A percentile compares a stretch with the other conserved stretches of the same genome.
Evolutionary conservation across 2,329 filamentous ascomycete species (phyloP).

Genomic region (Claviceps quebecensis): DNA sequence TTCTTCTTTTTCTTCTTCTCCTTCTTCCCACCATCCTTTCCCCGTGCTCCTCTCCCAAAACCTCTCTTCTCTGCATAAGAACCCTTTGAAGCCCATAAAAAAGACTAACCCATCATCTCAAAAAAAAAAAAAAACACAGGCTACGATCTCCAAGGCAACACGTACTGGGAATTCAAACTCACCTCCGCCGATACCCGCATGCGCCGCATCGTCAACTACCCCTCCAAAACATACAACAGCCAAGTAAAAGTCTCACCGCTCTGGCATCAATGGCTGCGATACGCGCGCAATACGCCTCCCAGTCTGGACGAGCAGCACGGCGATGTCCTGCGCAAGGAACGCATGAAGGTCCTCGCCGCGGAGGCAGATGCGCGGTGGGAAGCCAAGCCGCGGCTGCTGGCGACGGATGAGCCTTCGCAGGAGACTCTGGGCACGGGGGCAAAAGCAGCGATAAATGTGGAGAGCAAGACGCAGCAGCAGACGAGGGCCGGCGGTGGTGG

Average conservation of each 20-base stretch:
- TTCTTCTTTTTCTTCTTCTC: not conserved
- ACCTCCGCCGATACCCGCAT: slow-evolving; percentile 27
- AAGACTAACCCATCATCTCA: not conserved
- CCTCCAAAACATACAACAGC: slow-evolving; percentile 36
- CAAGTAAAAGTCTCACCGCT: slow-evolving; percentile 43
- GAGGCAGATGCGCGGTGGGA: slow-evolving; percentile 51
- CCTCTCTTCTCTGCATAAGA: too few species aligned
- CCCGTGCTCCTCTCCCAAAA: too few species aligned
- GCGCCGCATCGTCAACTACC: slow-evolving; percentile 49
- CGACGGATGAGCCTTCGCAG: slow-evolving; percentile 14
- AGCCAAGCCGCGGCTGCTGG: slow-evolving; percentile 38
- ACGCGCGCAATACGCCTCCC: slow-evolving; percentile 41
- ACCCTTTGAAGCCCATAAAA: too few species aligned
- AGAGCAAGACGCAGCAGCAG: not conserved
- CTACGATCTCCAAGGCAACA: slow-evolving; percentile 51
- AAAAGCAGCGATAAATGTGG: not conserved
- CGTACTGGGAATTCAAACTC: slow-evolving; percentile 54
- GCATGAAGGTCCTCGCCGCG: slow-evolving; percentile 42
- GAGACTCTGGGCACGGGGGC: not conserved
- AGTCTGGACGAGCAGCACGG: slow-evolving; percentile 40
- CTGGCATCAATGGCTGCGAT: slow-evolving; percentile 58
- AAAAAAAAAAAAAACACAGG: slow-evolving; percentile 24
- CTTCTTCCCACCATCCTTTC: not conserved
- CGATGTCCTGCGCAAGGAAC: slow-evolving; percentile 38
- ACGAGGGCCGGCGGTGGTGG: not conserved